These are phyloP conservation scores for Neophaeococcomyces mojaviensis DNA, from an alignment of 2,329 filamentous ascomycete genomes.

Conservation along the genomic window DNA sequence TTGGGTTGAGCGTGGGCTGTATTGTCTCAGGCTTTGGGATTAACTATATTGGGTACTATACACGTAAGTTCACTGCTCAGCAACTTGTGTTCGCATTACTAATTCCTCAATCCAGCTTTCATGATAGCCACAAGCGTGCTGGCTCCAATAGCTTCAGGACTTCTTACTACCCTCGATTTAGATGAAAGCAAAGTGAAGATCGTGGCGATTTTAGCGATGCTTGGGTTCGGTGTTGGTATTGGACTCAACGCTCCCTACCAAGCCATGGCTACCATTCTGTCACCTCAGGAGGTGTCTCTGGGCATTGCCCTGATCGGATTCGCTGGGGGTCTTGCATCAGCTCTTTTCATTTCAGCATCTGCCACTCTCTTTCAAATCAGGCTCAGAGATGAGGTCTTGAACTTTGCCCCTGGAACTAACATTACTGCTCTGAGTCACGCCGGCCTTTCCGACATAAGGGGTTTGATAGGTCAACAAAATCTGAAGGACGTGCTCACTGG, in stretches of 20 bases:
- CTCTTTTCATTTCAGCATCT: constrained; percentile 12
- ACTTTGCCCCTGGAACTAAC: constrained; percentile 9
- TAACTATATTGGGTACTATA: constrained; percentile 12
- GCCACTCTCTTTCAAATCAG: constrained; percentile 15
- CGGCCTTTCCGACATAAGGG: constrained; percentile 13
- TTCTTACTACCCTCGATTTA: constrained; percentile 18
- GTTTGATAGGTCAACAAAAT: constrained; percentile 8
- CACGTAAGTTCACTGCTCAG: constrained; percentile 8
- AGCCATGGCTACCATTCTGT: constrained; percentile 21
- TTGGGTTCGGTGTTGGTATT: constrained; percentile 25
- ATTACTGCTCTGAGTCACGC: constrained; percentile 8
- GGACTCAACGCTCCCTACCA: constrained; percentile 18
- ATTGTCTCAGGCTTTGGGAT: constrained; percentile 9
- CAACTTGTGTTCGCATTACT: not conserved
- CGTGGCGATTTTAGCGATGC: constrained; percentile 25
- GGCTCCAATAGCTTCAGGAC: constrained; percentile 21
- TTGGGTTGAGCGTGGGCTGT: constrained; percentile 8
- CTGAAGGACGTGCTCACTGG: constrained; percentile 11
- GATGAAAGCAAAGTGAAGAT: constrained; percentile 15
- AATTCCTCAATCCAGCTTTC: constrained; percentile 14
- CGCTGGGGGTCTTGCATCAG: constrained; percentile 12
- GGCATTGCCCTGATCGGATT: constrained; percentile 28
- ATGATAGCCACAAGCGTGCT: constrained; percentile 26
- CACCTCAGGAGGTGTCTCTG: constrained; percentile 20
- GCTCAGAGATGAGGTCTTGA: constrained; percentile 8